Base-by-base conservation (phyloP, 768 basidiomycete species). In the Hygrocybe punicea region DNA sequence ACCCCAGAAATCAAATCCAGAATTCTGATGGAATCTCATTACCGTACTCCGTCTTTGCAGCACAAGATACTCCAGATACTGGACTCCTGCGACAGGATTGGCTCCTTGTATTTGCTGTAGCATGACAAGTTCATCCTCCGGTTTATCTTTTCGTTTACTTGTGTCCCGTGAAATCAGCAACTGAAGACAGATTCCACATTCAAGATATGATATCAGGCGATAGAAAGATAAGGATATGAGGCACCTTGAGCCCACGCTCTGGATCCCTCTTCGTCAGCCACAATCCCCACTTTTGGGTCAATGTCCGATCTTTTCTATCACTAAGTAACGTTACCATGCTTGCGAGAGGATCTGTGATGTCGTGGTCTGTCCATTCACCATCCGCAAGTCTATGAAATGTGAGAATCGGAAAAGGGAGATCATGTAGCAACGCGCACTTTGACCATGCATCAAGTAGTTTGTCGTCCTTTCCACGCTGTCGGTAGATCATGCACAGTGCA, bases 1-100 rank as follows among this genome's bases (percentile, higher is more conserved):
- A 29, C 29, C 29, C 4, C 29, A 29, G 4, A 29, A 29, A 29
- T 29, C 29, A 8, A 29, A 8, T 4, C 4, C 4, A 29, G 29
- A 29, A 8, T 29, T 29, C 4, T 29, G 29, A 29, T 29, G 29
- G 8, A 29, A 8, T 29, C 4, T 4, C 65, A 80, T 11, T 63
- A 87, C 88, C 40, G 74, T 73, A 63, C 80, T 85, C 47, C 84
- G 81, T 60, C 84, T 83, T 53, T 82, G 81, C 21, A 96, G 71
- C 2, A 95, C 84, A 1, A 95, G 73, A 69, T 92, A 84, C 65
- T 96, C 93, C 3, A 97, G 75, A 67, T 85, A 95, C 60, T 82
- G 81, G 35, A 79, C 76, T 2, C 83, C 91, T 17, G 87, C 88
- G 6, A 69, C 71, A n/a, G 80, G 68, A 66, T 81, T 83, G 14